A percentile compares a stretch with the other conserved stretches of the same genome.
Evolutionary conservation across 768 basidiomycete genomes (phyloP).

Genomic region (Leccinum sublutescens): DNA sequence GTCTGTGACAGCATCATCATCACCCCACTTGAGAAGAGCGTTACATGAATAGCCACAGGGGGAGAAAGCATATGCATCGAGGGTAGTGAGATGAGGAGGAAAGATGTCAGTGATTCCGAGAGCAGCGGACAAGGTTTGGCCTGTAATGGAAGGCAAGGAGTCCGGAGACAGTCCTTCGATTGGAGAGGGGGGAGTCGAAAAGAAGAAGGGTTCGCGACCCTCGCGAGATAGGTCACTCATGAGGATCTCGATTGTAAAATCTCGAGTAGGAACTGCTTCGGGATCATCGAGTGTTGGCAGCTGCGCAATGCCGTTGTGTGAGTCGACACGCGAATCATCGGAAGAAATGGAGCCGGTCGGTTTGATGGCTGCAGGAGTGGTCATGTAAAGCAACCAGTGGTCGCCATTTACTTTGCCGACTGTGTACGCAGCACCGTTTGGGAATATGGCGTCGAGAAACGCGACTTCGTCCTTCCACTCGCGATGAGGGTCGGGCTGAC

Average conservation of each 20-base stretch:
- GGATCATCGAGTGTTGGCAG: constrained; percentile 7
- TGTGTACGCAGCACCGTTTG: constrained; percentile 88
- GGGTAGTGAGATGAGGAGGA: constrained; percentile 69
- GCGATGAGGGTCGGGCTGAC: constrained; percentile 87
- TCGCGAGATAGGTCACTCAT: constrained; percentile 86
- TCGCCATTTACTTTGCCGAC: constrained; percentile 98
- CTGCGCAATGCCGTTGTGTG: constrained; percentile 12
- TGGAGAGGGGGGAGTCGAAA: constrained; percentile 40
- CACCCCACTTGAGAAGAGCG: constrained; percentile 71
- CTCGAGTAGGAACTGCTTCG: constrained; percentile 40
- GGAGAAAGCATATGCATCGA: constrained; percentile 91
- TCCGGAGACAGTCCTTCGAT: constrained; percentile 49
- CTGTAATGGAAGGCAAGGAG: constrained; percentile 24
- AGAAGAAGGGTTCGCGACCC: constrained; percentile 81
- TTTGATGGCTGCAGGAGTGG: constrained; percentile 47
- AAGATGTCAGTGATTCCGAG: constrained; percentile 85
- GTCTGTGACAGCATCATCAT: constrained; percentile 16
- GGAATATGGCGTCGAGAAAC: constrained; percentile 88
- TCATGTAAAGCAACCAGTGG: constrained; percentile 97
- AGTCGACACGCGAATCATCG: constrained; percentile 17
- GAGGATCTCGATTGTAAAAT: constrained; percentile 96
- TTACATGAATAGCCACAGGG: constrained; percentile 98
- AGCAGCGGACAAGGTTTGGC: constrained; percentile 53
- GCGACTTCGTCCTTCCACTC: constrained; percentile 94
- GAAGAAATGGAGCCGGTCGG: constrained; percentile 24